A percentile compares a stretch with the other conserved stretches of the same genome.
Conservation (phyloP, 371 early-diverging fungal genomes). For the Funneliformis caledonium region DNA sequence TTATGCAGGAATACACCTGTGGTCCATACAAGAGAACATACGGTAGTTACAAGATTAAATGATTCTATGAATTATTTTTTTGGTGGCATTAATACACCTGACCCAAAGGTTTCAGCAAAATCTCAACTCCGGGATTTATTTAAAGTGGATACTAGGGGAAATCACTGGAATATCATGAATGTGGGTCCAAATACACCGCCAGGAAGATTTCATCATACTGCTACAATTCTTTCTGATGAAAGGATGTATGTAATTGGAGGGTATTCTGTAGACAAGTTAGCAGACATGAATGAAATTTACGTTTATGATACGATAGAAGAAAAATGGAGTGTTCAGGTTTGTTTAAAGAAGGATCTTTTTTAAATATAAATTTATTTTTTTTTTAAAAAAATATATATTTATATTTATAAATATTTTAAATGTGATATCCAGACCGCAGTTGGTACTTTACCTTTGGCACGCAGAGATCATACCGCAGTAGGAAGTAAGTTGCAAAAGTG, state of each 20-base stretch:
- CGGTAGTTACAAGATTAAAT: slow-evolving; percentile 1
- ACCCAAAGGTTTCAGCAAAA: not conserved
- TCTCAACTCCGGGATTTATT: not conserved
- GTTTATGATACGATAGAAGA: slow-evolving; percentile 9
- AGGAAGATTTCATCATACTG: slow-evolving; percentile 23
- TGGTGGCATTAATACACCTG: slow-evolving; percentile 4
- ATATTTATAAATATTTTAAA: not conserved
- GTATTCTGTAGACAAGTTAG: not conserved
- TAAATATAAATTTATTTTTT: not conserved
- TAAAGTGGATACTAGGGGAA: not conserved
- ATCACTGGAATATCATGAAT: not conserved
- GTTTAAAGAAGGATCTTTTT: no score
- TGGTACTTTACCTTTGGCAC: not conserved
- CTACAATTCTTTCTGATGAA: slow-evolving; percentile 17
- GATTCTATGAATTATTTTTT: slow-evolving; percentile 4
- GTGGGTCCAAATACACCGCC: not conserved
- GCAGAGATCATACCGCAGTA: not conserved
- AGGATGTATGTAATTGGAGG: slow-evolving; percentile 37
- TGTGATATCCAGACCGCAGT: not conserved
- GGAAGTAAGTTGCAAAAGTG: not conserved
- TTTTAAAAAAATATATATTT: not conserved
- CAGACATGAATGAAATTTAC: not conserved
- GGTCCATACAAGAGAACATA: not conserved
- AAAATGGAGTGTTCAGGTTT: not conserved
- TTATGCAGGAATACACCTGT: not conserved